A percentile compares a stretch with the other conserved stretches of the same genome.
Evolutionary conservation across 192 early-diverging fungal species (phyloP).

Genomic region (Coemansia javaensis): DNA sequence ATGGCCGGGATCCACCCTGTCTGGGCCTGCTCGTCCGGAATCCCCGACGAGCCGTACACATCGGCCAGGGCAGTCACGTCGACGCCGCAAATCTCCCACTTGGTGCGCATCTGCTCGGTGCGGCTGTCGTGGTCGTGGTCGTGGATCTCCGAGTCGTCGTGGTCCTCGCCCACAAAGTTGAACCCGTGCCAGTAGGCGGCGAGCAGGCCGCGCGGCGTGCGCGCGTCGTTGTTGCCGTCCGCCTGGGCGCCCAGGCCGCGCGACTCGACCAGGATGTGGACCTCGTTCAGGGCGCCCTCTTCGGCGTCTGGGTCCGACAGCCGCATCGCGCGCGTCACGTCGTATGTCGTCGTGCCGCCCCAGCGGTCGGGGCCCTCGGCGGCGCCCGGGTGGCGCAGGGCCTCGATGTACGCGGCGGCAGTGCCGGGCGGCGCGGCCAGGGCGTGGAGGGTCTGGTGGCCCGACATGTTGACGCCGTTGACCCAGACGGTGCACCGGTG

Average conservation of each 20-base stretch:
- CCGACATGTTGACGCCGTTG: conserved; percentile 69
- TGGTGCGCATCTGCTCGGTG: conserved; percentile 44
- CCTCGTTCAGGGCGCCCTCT: conserved; percentile 56
- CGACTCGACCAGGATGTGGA: conserved; percentile 70
- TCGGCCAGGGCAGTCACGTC: conserved; percentile 59
- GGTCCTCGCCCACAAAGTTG: conserved; percentile 42
- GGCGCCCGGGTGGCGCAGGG: conserved; percentile 25
- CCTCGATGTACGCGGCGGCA: conserved; percentile 3
- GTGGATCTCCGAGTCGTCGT: conserved; percentile 50
- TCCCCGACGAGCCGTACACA: conserved; percentile 63
- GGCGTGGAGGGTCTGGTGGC: conserved; percentile 71
- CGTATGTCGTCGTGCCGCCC: conserved; percentile 57
- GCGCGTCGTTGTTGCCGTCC: conserved; percentile 67
- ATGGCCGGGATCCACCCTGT: conserved; percentile 43
- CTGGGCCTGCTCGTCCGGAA: conserved; percentile 62
- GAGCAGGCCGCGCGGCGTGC: conserved; percentile 69
- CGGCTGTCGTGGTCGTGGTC: conserved; percentile 37
- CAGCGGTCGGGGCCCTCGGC: conserved; percentile 57
- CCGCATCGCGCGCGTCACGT: conserved; percentile 45
- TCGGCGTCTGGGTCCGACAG: conserved; percentile 34
- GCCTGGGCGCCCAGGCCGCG: conserved; percentile 70
- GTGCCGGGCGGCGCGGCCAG: conserved; percentile 42
- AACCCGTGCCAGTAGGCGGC: conserved; percentile 60
- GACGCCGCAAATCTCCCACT: conserved; percentile 70
- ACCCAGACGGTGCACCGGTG: conserved; percentile 67